Evolutionary conservation across 306 rosid species (phyloP).

Genomic region (Prunus kanzakura): DNA sequence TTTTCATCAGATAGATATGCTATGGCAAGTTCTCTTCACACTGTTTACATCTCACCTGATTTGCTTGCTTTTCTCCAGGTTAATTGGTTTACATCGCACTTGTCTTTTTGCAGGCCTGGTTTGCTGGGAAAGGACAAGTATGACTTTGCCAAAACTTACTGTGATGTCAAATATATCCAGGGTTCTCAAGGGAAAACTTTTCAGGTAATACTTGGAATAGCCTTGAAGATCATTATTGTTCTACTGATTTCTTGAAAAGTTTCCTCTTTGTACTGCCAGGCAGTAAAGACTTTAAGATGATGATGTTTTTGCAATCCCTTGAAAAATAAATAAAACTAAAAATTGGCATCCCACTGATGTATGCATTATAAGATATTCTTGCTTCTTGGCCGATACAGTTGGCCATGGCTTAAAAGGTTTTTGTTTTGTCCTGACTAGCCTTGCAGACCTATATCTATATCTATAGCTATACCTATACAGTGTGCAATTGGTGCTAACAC

Average conservation of each 20-base stretch:
- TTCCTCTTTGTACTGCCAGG: conserved; percentile 1
- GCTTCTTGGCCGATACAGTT: conserved; percentile 10
- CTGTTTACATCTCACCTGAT: conserved; percentile 18
- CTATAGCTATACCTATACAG: not conserved
- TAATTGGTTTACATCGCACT: conserved; percentile 22
- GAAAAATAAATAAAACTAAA: not conserved
- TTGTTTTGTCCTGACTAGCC: not conserved
- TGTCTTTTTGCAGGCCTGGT: conserved; percentile 72
- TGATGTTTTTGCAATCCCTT: conserved; percentile 19
- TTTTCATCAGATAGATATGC: conserved; percentile 85
- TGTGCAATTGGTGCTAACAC: not conserved
- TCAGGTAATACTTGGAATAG: conserved; percentile 49
- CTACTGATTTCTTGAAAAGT: not conserved
- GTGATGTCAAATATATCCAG: conserved; percentile 52
- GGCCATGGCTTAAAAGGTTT: not conserved
- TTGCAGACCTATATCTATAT: not conserved
- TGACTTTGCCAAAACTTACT: conserved; percentile 81
- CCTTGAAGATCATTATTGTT: not conserved
- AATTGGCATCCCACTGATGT: conserved; percentile 15
- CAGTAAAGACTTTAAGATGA: conserved; percentile 13
- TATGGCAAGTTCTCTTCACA: conserved; percentile 69
- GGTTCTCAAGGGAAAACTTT: conserved; percentile 62
- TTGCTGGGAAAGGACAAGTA: conserved; percentile 75
- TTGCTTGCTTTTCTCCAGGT: conserved; percentile 8
- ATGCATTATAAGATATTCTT: conserved; percentile 15